Percentiles rank a stretch among this genome's conserved stretches.
These are phyloP conservation scores for Xylariomycetidae sp. DNA, from an alignment of 2,329 filamentous ascomycete genomes.

Conservation along the genomic window DNA sequence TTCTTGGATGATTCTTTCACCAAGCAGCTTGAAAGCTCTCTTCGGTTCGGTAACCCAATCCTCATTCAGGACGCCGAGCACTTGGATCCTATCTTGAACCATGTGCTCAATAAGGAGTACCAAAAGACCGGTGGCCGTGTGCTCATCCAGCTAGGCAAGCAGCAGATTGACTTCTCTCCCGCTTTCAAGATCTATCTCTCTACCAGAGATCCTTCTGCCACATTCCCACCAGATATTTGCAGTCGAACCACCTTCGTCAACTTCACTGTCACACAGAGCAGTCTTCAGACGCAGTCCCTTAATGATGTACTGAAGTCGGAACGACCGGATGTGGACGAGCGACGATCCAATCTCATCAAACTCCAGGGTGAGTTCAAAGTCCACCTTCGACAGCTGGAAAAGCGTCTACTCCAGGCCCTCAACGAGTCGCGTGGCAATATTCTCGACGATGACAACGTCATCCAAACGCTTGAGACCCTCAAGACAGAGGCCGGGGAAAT, in stretches of 20 bases:
- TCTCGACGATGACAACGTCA: conserved; percentile 95
- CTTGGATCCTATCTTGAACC: conserved; percentile 92
- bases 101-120: conserved; percentile 98
- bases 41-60: conserved; percentile 97
- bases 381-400: conserved; percentile 93
- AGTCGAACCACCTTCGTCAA: conserved; percentile 98
- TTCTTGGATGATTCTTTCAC: conserved; percentile 98
- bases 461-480: conserved; percentile 92
- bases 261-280: conserved; percentile 98
- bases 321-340: conserved; percentile 92
- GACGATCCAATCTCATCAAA: conserved; percentile 95
- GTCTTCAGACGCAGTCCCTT: conserved; percentile 93
- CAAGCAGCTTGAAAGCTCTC: conserved; percentile 92
- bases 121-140: conserved; percentile 97
- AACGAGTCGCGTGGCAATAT: conserved; percentile 98
- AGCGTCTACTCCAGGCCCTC: conserved; percentile 84
- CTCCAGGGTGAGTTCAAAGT: conserved; percentile 98
- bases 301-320: conserved; percentile 98
- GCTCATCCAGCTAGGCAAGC: conserved; percentile 94
- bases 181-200: conserved; percentile 93
- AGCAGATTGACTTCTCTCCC: conserved; percentile 98
- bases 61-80: conserved; percentile 98
- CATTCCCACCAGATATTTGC: conserved; percentile 94
- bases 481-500: conserved; percentile 98
- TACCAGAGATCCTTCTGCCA: conserved; percentile 90